Conservation (phyloP, 352 stramenopile species). For the Thalassiosira exigua region DNA sequence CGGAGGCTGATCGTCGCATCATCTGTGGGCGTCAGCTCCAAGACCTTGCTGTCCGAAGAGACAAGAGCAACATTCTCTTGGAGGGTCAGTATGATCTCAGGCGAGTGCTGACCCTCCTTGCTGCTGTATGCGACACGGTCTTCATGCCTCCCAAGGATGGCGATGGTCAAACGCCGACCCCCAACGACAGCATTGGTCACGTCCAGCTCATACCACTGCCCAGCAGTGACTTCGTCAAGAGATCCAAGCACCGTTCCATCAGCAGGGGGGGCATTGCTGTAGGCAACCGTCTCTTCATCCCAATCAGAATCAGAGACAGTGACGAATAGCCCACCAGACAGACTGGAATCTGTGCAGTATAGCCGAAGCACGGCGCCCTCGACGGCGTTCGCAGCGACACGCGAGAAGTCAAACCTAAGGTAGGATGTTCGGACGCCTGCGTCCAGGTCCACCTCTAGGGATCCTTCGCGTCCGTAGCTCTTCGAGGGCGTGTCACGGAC, state of each 20-base stretch:
- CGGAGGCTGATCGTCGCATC: neutral
- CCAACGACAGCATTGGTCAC: conserved; percentile 41
- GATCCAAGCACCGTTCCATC: conserved; percentile 39
- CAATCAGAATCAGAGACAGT: conserved; percentile 43
- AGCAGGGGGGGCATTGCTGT: conserved; percentile 30
- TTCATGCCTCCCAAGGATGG: conserved; percentile 43
- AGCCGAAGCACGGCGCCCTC: conserved; percentile 42
- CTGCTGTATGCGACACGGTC: conserved; percentile 19
- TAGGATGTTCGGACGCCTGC: conserved; percentile 44
- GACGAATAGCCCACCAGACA: conserved; percentile 39
- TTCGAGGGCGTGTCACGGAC: conserved; percentile 23
- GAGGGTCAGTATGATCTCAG: conserved; percentile 4
- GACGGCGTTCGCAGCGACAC: conserved; percentile 27
- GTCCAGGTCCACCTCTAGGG: conserved; percentile 53
- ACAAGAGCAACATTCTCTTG: neutral
- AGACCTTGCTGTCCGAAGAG: conserved; percentile 39
- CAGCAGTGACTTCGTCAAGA: conserved; percentile 22
- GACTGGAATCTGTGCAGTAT: conserved; percentile 38
- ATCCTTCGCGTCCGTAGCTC: conserved; percentile 37
- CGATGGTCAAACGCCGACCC: conserved; percentile 47
- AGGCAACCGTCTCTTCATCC: conserved; percentile 44
- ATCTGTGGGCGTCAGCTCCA: conserved; percentile 32
- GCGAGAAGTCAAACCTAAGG: conserved; percentile 54
- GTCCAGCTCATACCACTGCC: conserved; percentile 55
- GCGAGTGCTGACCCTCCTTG: conserved; percentile 17